Evolutionary conservation across 768 basidiomycete species (phyloP).

Genomic region (Steccherinum ochraceum): DNA sequence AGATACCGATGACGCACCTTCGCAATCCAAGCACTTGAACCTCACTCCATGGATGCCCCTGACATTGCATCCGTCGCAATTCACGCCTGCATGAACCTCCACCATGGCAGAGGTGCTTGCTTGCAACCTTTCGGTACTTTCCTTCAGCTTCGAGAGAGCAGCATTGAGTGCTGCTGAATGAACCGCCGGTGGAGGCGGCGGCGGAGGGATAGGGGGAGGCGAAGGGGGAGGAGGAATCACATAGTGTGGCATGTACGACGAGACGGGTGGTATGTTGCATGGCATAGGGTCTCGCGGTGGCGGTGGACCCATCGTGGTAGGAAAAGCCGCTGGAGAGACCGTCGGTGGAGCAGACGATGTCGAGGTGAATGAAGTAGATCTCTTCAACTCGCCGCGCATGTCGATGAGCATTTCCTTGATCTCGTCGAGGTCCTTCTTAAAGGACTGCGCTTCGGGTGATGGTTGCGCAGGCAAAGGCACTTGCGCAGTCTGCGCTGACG

Average conservation of each 20-base stretch:
- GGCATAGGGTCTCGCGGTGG: no score
- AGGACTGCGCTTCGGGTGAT: not conserved
- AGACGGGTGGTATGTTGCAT: not conserved
- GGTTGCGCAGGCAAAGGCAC: not conserved
- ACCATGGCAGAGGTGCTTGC: no score
- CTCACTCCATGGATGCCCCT: slow-evolving; percentile 12
- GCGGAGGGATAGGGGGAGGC: no score
- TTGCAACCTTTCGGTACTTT: no score
- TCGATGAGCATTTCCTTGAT: not conserved
- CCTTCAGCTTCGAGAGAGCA: no score
- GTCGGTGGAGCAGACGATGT: no score
- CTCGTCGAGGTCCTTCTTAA: not conserved
- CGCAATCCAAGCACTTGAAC: slow-evolving; percentile 15
- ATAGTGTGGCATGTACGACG: not conserved
- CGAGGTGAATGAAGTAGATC: not conserved
- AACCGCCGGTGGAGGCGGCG: no score
- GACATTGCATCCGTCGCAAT: slow-evolving; percentile 15
- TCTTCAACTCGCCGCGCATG: not conserved
- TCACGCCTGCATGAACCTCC: not conserved
- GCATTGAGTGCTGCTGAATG: no score
- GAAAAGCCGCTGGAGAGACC: not conserved
- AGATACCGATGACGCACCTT: slow-evolving; percentile 3
- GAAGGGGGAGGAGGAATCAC: not conserved
- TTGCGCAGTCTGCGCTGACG: no score
- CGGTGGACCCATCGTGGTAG: no score